Percentiles rank a stretch among this genome's conserved stretches.
phyloP scores from a whole-genome alignment of 1,139 yeast genomes.

The Geotrichum bryndzae region DNA sequence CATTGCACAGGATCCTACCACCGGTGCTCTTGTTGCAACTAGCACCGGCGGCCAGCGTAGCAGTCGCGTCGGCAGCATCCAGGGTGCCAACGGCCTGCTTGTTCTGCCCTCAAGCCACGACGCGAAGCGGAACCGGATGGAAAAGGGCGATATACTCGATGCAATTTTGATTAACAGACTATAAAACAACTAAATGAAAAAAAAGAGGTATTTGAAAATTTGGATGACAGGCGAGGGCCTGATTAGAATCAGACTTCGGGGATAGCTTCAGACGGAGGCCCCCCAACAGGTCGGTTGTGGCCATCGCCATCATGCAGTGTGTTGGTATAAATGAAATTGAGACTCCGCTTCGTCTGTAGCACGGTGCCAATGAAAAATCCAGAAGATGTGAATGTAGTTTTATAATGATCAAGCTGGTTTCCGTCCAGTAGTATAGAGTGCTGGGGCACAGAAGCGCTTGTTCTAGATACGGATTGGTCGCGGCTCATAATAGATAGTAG shows the following conservation, averaged over 20 bases:
- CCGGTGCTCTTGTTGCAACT: conserved; percentile 31
- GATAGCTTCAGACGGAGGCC: not conserved
- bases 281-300: not conserved
- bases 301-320: not conserved
- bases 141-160: conserved; percentile 21
- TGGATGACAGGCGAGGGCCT: not conserved
- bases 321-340: conserved; percentile 8
- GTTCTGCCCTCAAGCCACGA: conserved; percentile 35
- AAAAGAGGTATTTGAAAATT: not conserved
- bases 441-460: not conserved
- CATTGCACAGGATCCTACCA: conserved; percentile 26
- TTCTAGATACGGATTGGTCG: not conserved
- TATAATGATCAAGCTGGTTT: not conserved
- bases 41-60: conserved; percentile 47
- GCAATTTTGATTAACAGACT: conserved; percentile 26
- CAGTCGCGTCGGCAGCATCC: conserved; percentile 44
- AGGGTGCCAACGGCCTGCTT: conserved; percentile 42
- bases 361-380: conserved; percentile 19
- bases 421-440: not conserved
- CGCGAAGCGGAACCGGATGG: conserved; percentile 1
- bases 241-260: not conserved
- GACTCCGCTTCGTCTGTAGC: conserved; percentile 19
- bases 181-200: not conserved
- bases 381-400: conserved; percentile 16
- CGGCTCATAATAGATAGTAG: not conserved